Percentiles rank a stretch among this genome's conserved stretches.
phyloP scores from a whole-genome alignment of 1,139 yeast genomes.

The Diutina mesorugosa region DNA sequence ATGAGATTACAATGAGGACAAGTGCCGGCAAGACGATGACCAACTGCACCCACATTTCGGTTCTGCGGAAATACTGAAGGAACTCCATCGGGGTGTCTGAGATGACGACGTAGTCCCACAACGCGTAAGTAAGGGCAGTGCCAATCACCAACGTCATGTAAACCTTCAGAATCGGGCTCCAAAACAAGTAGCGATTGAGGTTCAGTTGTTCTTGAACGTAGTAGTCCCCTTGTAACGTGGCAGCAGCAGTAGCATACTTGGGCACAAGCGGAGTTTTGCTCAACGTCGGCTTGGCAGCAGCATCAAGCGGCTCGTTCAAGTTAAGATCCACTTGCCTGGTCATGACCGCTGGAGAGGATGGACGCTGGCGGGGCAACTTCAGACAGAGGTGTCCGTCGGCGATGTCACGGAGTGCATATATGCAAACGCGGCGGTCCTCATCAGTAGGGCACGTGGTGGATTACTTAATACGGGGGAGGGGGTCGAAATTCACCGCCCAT shows the following conservation, averaged over 20 bases:
- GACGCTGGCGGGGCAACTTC: not conserved
- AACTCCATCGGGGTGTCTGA: conserved; percentile 27
- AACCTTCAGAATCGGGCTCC: conserved; percentile 23
- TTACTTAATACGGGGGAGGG: not conserved
- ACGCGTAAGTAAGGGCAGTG: conserved; percentile 9
- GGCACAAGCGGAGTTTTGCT: conserved; percentile 35
- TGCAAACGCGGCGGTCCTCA: not conserved
- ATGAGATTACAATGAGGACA: conserved; percentile 13
- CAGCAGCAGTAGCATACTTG: conserved; percentile 42
- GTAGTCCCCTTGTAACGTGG: conserved; percentile 53
- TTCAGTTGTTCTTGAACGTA: conserved; percentile 42
- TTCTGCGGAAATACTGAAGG: conserved; percentile 5
- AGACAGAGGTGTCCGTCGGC: not conserved
- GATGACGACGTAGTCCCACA: conserved; percentile 15
- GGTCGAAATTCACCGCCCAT: too few relatives aligned
- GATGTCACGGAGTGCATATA: not conserved
- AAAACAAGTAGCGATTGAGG: conserved; percentile 34
- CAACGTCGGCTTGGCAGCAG: conserved; percentile 35
- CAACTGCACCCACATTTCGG: conserved; percentile 9
- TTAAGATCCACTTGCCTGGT: conserved; percentile 32
- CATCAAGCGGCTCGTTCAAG: conserved; percentile 41
- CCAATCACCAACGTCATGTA: conserved; percentile 12
- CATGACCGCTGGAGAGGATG: conserved; percentile 6
- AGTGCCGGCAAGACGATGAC: conserved; percentile 18
- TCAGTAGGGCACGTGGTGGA: not conserved